Percentiles rank a stretch among this genome's conserved stretches.
Conservation (phyloP, 1,284 basidiomycete genomes). For the Gomphus bonarii region DNA sequence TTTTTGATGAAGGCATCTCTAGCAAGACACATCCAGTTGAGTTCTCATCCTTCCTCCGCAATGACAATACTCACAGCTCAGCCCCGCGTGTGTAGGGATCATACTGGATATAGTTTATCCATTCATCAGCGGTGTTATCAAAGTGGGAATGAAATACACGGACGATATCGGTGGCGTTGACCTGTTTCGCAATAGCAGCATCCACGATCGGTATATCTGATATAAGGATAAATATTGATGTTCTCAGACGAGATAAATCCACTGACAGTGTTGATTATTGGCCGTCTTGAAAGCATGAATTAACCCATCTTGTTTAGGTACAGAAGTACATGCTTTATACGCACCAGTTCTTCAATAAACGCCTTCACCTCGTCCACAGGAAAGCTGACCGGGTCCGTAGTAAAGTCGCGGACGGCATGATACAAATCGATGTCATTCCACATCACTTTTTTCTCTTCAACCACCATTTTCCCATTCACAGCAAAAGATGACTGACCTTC, state of each 20-base stretch:
- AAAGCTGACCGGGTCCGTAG: constrained; percentile 54
- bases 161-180: constrained; percentile 33
- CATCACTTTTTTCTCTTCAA: constrained; percentile 13
- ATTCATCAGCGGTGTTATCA: constrained; percentile 5
- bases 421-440: constrained; percentile 76
- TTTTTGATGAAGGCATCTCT: constrained; percentile 59
- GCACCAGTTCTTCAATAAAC: constrained; percentile 53
- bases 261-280: constrained; percentile 33
- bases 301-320: background rate
- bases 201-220: constrained; percentile 38
- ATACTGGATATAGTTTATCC: constrained; percentile 25
- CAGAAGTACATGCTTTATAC: constrained; percentile 17
- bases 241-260: background rate
- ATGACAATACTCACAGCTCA: constrained; percentile 24
- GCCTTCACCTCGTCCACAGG: constrained; percentile 44
- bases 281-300: constrained; percentile 17
- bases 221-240: background rate
- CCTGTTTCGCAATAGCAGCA: constrained; percentile 24
- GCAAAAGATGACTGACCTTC: constrained; percentile 24
- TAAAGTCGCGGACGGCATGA: constrained; percentile 58
- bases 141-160: constrained; percentile 13
- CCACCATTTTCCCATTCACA: background rate
- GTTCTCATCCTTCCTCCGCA: background rate
- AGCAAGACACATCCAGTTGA: background rate
- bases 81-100: constrained; percentile 33